Base-by-base conservation (phyloP, 345 rosid species). In the Carallia pectinifolia region DNA sequence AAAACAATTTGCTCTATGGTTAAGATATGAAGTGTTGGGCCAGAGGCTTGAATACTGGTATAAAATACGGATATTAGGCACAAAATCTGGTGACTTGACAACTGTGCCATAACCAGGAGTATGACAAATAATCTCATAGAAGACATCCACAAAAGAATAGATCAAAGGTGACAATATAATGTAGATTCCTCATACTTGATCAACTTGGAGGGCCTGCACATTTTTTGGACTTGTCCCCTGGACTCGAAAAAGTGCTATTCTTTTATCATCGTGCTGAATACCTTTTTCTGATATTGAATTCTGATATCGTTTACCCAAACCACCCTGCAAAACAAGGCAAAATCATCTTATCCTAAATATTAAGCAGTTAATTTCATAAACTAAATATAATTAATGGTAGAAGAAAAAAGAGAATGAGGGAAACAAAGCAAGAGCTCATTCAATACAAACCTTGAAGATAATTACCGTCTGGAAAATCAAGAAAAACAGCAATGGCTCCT, bases 171-270 rank as follows among this genome's bases (percentile, higher is more conserved):
- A 31, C 40, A 19, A 8, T 8, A 34, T 74, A 27, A 38, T 44
- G 62, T 53, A 53, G 67, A 61, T 67, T 48, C 58, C 58, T 44
- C 85, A 78, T 83, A 87, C 98, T 61, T 55, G 82, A 74, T 87
- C 81, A 70, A 90, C 93, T 83, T 92, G 96, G 76, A 90, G 81
- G 34, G 95, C 98, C 82, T 90, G 98, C 95, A 90, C 84, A 74
- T 79, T 86, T 65, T 70, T 74, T 38, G 85, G 80, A 72, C 80
- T 76, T 62, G 82, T 85, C 70, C 96, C 95, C 74, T 88, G 91
- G 74, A 92, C 82, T 64, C 88, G 91, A 74, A 88, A 90, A 61
- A 92, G 88, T 39, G 93, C 86, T 1, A 75, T 65, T 74, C 76
- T 81, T 62, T 67, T 74, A 64, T 74, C 89, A 74, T 77, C 71